Conservation (phyloP, 192 early-diverging fungal species). For the Coemansia sp. region DNA sequence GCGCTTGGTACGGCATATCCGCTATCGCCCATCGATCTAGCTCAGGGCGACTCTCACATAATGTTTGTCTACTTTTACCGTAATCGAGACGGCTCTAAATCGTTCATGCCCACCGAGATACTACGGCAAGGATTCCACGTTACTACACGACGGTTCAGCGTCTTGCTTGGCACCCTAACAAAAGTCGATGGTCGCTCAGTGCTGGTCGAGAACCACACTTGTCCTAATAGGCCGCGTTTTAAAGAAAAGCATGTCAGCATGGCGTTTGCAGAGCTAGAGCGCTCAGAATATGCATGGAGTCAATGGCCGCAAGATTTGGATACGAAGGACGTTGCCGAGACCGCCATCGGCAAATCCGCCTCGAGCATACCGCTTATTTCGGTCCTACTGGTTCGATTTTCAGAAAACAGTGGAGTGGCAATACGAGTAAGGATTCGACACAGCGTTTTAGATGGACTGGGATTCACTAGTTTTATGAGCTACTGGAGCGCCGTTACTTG, state of each 20-base stretch:
- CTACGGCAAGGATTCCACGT: conserved; percentile 5
- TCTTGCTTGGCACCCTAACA: conserved; percentile 7
- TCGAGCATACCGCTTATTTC: background rate
- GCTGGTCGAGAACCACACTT: background rate
- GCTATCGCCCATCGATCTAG: conserved; percentile 10
- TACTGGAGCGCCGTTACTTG: conserved; percentile 4
- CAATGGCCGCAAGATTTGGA: conserved; percentile 11
- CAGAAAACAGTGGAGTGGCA: conserved; percentile 9
- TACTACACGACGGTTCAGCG: conserved; percentile 6
- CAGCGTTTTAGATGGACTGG: conserved; percentile 15
- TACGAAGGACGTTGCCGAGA: conserved; percentile 4
- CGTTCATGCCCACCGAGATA: conserved; percentile 12
- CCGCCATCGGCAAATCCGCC: background rate
- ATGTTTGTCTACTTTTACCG: conserved; percentile 25
- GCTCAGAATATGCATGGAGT: conserved; percentile 3
- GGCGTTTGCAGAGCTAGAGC: background rate
- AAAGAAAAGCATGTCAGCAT: conserved; percentile 3
- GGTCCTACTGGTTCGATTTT: conserved; percentile 11
- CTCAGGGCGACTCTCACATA: conserved; percentile 19
- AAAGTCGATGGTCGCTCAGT: background rate
- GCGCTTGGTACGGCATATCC: background rate
- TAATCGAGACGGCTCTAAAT: background rate
- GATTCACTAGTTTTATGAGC: conserved; percentile 19
- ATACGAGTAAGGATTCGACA: conserved; percentile 14
- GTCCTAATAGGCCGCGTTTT: conserved; percentile 3